Conservation (phyloP, 352 stramenopile genomes). For the Phytopythium litorale region DNA sequence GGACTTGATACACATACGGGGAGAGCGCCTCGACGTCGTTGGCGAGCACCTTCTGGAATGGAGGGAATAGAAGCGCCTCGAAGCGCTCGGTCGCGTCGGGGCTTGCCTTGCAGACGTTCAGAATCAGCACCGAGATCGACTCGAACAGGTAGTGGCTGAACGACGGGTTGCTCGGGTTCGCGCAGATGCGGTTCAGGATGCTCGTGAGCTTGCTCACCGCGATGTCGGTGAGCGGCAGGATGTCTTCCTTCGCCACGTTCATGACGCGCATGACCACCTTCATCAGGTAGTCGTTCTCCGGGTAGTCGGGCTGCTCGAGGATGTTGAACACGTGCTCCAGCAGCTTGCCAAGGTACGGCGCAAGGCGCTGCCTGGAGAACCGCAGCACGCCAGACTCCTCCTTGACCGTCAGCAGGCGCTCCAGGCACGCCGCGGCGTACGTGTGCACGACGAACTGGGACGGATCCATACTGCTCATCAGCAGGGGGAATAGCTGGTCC, state of each 20-base stretch:
- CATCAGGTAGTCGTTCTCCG: slow-evolving; percentile 99
- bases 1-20: slow-evolving; percentile 99
- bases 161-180: slow-evolving; percentile 97
- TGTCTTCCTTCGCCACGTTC: slow-evolving; percentile 91
- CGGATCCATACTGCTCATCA: slow-evolving; percentile 86
- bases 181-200: slow-evolving; percentile 93
- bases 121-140: slow-evolving; percentile 95
- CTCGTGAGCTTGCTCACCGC: slow-evolving; percentile 95
- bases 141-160: slow-evolving; percentile 99
- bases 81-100: slow-evolving; percentile 82
- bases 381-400: slow-evolving; percentile 57
- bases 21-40: slow-evolving; percentile 94
- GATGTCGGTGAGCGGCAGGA: slow-evolving; percentile 89
- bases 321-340: slow-evolving; percentile 96
- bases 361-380: slow-evolving; percentile 84
- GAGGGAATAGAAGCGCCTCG: slow-evolving; percentile 95
- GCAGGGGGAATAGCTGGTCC: slow-evolving; percentile 89
- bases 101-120: slow-evolving; percentile 90
- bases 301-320: slow-evolving; percentile 90
- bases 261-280: slow-evolving; percentile 97
- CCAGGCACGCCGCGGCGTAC: slow-evolving; percentile 95
- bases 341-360: slow-evolving; percentile 90
- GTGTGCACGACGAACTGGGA: slow-evolving; percentile 96
- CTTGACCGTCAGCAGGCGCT: slow-evolving; percentile 96
- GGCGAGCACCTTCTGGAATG: slow-evolving; percentile 96